phyloP scores from a whole-genome alignment of 495 filamentous ascomycete genomes.

The Podospora pseudoanserina region DNA sequence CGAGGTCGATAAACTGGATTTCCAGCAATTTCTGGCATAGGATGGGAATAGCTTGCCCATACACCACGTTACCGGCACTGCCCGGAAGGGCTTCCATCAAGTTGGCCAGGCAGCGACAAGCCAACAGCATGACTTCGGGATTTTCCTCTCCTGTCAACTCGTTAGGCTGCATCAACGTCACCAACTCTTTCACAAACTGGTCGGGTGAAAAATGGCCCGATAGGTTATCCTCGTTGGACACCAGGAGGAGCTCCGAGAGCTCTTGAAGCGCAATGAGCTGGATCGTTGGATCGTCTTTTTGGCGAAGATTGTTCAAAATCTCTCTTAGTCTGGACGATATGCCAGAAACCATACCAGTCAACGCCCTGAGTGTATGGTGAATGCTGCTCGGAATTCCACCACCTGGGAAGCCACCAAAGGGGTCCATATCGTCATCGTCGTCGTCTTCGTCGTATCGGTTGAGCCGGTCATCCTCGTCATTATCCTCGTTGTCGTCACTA shows the following conservation, averaged over 20 bases:
- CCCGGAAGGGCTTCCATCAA: conserved; percentile 95
- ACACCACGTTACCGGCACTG: conserved; percentile 92
- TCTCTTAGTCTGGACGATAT: conserved; percentile 75
- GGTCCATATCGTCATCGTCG: conserved; percentile 56
- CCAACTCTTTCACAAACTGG: conserved; percentile 91
- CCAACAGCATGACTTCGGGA: conserved; percentile 95
- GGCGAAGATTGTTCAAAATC: conserved; percentile 76
- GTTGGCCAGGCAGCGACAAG: conserved; percentile 94
- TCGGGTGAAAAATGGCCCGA: conserved; percentile 95
- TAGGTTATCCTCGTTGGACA: conserved; percentile 95
- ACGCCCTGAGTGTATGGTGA: conserved; percentile 81
- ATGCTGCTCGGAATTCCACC: conserved; percentile 50
- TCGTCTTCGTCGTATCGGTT: conserved; percentile 48
- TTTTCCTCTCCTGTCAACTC: conserved; percentile 83
- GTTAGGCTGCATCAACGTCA: conserved; percentile 84
- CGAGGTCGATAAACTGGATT: conserved; percentile 93
- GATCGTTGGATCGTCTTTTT: conserved; percentile 82
- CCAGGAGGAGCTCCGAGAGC: conserved; percentile 84
- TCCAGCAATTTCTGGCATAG: conserved; percentile 91
- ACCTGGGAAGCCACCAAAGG: conserved; percentile 71
- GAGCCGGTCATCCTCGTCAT: conserved; percentile 46
- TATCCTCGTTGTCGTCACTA: conserved; percentile 48
- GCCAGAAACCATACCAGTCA: conserved; percentile 88
- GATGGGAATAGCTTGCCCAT: conserved; percentile 90
- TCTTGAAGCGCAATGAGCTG: conserved; percentile 93